Percentiles rank a stretch among this genome's conserved stretches.
Conservation (phyloP, 2,329 filamentous ascomycete species). For the Ophiognomonia clavigignenti-juglandacearum region DNA sequence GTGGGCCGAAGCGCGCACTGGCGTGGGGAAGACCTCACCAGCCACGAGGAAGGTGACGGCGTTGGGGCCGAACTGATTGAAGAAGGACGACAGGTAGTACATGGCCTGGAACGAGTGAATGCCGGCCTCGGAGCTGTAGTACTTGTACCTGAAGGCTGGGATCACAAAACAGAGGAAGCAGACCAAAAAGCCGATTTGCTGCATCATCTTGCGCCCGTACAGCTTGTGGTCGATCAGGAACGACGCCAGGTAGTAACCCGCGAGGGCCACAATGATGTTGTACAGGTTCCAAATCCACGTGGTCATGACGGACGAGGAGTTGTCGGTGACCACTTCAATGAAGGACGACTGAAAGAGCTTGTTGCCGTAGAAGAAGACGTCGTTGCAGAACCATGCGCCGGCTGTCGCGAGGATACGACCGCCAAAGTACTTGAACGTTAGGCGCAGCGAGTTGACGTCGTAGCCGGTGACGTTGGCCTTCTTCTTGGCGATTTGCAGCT, state of each 20-base stretch:
- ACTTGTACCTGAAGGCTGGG: slow-evolving; percentile 80
- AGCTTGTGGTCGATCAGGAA: slow-evolving; percentile 93
- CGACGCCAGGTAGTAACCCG: slow-evolving; percentile 85
- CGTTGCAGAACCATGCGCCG: slow-evolving; percentile 90
- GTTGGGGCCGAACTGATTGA: slow-evolving; percentile 99
- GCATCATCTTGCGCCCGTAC: slow-evolving; percentile 94
- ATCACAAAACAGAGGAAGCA: slow-evolving; percentile 92
- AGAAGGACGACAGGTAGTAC: slow-evolving; percentile 97
- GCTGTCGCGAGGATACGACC: slow-evolving; percentile 82
- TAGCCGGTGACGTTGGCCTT: slow-evolving; percentile 87
- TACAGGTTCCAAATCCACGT: slow-evolving; percentile 90
- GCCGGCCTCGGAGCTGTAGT: slow-evolving; percentile 68
- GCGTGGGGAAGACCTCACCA: slow-evolving; percentile 93
- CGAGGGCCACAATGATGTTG: slow-evolving; percentile 82
- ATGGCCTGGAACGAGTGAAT: slow-evolving; percentile 93
- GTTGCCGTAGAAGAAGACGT: slow-evolving; percentile 99
- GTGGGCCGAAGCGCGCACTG: slow-evolving; percentile 88
- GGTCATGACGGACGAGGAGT: slow-evolving; percentile 69
- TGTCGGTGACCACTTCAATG: slow-evolving; percentile 72
- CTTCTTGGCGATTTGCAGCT: slow-evolving; percentile 78
- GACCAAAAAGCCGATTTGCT: slow-evolving; percentile 88
- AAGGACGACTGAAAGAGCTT: slow-evolving; percentile 94
- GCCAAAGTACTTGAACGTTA: slow-evolving; percentile 79
- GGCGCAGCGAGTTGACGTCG: slow-evolving; percentile 74
- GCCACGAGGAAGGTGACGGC: slow-evolving; percentile 93